These are phyloP conservation scores for Parasitella parasitica DNA, from an alignment of 371 early-diverging fungal species.

Conservation along the genomic window DNA sequence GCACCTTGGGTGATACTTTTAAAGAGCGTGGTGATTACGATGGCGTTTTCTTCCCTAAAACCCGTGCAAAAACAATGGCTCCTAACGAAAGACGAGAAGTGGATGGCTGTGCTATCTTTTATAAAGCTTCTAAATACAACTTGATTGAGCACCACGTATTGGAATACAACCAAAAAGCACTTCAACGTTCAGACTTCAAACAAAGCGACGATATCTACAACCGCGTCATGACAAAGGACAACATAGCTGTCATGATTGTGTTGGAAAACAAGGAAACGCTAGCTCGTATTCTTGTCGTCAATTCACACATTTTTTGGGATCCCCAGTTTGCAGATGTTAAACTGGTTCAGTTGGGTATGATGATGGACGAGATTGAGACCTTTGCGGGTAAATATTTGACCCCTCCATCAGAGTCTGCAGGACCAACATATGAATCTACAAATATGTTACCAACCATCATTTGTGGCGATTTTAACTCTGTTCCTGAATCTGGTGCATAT, in stretches of 20 bases:
- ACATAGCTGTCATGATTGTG: slow-evolving; percentile 88
- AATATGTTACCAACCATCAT: slow-evolving; percentile 66
- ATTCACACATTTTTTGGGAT: slow-evolving; percentile 94
- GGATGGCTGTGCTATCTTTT: slow-evolving; percentile 98
- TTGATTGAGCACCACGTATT: slow-evolving; percentile 79
- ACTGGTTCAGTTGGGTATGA: slow-evolving; percentile 93
- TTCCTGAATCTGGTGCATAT: slow-evolving; percentile 88
- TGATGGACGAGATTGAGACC: slow-evolving; percentile 85
- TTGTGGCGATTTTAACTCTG: slow-evolving; percentile 97
- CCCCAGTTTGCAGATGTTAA: slow-evolving; percentile 95
- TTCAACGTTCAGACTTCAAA: slow-evolving; percentile 84
- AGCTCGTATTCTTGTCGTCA: slow-evolving; percentile 79
- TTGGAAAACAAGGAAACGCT: slow-evolving; percentile 81
- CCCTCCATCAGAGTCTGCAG: slow-evolving; percentile 19
- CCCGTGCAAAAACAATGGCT: slow-evolving; percentile 88
- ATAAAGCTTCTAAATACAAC: slow-evolving; percentile 76
- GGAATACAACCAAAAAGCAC: slow-evolving; percentile 91
- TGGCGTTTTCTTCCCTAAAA: slow-evolving; percentile 92
- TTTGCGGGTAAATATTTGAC: slow-evolving; percentile 51
- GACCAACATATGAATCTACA: slow-evolving; percentile 30
- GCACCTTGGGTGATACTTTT: slow-evolving; percentile 76
- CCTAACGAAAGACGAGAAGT: slow-evolving; percentile 85
- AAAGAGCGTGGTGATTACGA: slow-evolving; percentile 81
- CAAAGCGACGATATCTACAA: slow-evolving; percentile 92
- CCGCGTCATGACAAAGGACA: slow-evolving; percentile 95